Conservation (phyloP, 768 basidiomycete species). For the Calvatia gigantea region DNA sequence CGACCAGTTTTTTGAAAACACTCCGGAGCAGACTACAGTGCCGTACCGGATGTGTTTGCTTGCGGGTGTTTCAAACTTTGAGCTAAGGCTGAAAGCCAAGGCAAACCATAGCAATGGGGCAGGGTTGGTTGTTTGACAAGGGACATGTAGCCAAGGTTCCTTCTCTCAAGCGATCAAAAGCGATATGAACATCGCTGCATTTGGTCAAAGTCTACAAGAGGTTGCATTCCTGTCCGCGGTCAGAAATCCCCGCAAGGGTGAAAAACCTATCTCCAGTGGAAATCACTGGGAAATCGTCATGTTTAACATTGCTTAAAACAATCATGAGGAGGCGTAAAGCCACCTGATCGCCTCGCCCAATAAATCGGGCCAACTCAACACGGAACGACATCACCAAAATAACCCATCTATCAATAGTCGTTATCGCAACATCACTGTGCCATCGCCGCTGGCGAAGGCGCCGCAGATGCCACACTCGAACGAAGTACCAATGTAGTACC, state of each 20-base stretch:
- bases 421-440: slow-evolving; percentile 2
- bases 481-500: slow-evolving; percentile 60
- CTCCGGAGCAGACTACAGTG: background rate
- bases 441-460: slow-evolving; percentile 31
- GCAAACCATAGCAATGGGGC: too few relatives aligned
- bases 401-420: background rate
- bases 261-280: too few relatives aligned
- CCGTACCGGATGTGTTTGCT: background rate
- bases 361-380: background rate
- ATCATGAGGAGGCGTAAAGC: background rate
- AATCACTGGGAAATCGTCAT: background rate
- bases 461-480: slow-evolving; percentile 22
- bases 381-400: background rate
- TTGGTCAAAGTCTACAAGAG: too few relatives aligned
- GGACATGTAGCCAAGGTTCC: too few relatives aligned
- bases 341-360: background rate
- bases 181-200: too few relatives aligned
- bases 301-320: background rate
- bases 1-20: too few relatives aligned
- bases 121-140: too few relatives aligned
- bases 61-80: too few relatives aligned
- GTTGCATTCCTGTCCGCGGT: too few relatives aligned
- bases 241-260: too few relatives aligned
- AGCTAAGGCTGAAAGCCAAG: too few relatives aligned
- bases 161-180: too few relatives aligned